These are phyloP conservation scores for Apiospora arundinis DNA, from an alignment of 2,329 filamentous ascomycete genomes.

Conservation along the genomic window DNA sequence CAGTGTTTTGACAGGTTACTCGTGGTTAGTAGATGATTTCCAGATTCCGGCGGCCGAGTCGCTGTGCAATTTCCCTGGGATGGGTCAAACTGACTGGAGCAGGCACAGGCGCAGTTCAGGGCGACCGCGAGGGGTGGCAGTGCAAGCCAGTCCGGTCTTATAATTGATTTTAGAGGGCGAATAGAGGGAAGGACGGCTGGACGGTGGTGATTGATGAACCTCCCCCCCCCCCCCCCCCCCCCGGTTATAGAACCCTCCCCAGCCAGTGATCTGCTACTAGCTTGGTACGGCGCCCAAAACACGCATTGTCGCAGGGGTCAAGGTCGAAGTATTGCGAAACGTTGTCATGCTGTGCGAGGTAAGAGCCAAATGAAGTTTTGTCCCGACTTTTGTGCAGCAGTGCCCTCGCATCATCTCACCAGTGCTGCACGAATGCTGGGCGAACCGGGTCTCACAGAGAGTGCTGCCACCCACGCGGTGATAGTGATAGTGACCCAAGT, in stretches of 20 bases:
- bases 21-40: not conserved
- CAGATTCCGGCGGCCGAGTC: slow-evolving; percentile 4
- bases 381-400: not conserved
- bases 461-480: not conserved
- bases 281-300: slow-evolving; percentile 17
- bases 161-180: not conserved
- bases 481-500: not conserved
- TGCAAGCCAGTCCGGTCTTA: slow-evolving; percentile 18
- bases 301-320: slow-evolving; percentile 19
- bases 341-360: not conserved
- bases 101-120: slow-evolving; percentile 22
- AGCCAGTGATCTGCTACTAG: slow-evolving; percentile 11
- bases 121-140: slow-evolving; percentile 18
- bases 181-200: not conserved
- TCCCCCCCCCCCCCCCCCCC: not conserved
- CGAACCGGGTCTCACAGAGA: not conserved
- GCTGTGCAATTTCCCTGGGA: slow-evolving; percentile 21
- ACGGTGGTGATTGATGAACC: not conserved
- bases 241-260: not conserved
- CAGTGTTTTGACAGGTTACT: slow-evolving; percentile 1
- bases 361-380: not conserved
- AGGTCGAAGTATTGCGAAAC: slow-evolving; percentile 19
- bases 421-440: not conserved
- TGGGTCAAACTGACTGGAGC: slow-evolving; percentile 25
- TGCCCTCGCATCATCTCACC: no score